Evolutionary conservation across 768 basidiomycete species (phyloP), one percentile per base, ranked within the genome.

Genomic region (Trichaptum fuscoviolaceum): DNA sequence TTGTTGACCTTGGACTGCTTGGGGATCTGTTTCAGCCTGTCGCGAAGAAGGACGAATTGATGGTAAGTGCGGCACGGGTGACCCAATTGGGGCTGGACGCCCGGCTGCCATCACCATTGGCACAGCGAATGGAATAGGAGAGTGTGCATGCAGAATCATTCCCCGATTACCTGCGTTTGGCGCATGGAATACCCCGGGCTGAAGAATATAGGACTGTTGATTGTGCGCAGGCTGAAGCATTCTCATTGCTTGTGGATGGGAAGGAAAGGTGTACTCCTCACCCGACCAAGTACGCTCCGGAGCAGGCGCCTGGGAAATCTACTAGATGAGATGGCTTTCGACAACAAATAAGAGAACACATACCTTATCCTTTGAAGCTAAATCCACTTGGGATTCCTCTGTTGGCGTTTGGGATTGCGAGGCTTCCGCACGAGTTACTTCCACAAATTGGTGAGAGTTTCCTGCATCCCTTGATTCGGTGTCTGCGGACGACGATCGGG

Each of bases 401-500:
- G 42, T 52, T 52, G 42, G 42, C 15, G 42, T 52, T 52, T 52
- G 42, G 3, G 42, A 52, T 52, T 52, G 42, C 12, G 42, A 52
- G 10, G 20, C 42, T 52, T 52, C 42, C 12, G 42, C 15, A 52
- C 15, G 42, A 52, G 42, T 52, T 2, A 52, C 42, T 52, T 52
- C 42, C 20, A 52, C 42, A 52, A 52, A 52, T 52, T 52, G 42
- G 42, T 52, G 42, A 52, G 42, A 52, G 20, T 12, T 52, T 52
- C 6, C 12, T 12, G 42, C 42, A 2, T 52, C 42, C 15, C 42
- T 52, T 6, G 42, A 5, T 5, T 52, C 42, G 12, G 42, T 52
- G 20, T 52, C 42, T 20, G 42, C 20, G 2, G 42, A 52, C 12
- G 42, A 52, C 2, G 83, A 80, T 12, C 81, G 79, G 67, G 78